Percentiles rank a stretch among this genome's conserved stretches.
phyloP scores from a whole-genome alignment of 257 asterid species.

The Solanum pinnatisectum region DNA sequence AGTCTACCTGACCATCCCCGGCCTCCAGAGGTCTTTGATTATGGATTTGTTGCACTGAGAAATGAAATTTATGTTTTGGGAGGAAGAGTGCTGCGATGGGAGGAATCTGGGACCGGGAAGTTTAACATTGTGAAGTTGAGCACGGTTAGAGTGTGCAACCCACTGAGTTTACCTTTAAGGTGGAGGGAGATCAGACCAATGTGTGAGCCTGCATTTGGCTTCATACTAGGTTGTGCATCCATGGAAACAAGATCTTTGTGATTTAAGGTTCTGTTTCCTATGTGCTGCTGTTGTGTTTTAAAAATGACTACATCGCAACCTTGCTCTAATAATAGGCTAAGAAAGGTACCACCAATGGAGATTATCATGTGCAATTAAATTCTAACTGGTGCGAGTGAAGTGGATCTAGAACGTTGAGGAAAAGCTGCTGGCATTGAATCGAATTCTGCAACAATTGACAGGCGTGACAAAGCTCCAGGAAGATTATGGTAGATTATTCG shows the following conservation, averaged over 20 bases:
- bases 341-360: neutral
- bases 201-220: neutral
- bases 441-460: too few species aligned
- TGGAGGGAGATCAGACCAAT: conserved; percentile 5
- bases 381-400: neutral
- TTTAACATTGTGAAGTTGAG: neutral
- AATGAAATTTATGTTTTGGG: conserved; percentile 1
- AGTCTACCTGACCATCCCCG: conserved; percentile 4
- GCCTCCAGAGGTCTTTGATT: conserved; percentile 1
- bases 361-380: neutral
- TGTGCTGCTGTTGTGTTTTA: neutral
- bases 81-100: conserved; percentile 5
- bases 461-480: too few species aligned
- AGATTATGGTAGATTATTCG: too few species aligned
- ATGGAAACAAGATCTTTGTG: neutral
- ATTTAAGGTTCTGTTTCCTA: neutral
- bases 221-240: neutral
- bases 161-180: neutral
- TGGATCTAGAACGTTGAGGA: neutral
- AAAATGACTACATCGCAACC: neutral
- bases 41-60: conserved; percentile 1
- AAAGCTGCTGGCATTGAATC: too few species aligned
- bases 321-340: neutral
- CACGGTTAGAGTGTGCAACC: neutral
- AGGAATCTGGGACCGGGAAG: neutral